Evolutionary conservation across 768 basidiomycete species (phyloP).

Genomic region (Suillus sp.): DNA sequence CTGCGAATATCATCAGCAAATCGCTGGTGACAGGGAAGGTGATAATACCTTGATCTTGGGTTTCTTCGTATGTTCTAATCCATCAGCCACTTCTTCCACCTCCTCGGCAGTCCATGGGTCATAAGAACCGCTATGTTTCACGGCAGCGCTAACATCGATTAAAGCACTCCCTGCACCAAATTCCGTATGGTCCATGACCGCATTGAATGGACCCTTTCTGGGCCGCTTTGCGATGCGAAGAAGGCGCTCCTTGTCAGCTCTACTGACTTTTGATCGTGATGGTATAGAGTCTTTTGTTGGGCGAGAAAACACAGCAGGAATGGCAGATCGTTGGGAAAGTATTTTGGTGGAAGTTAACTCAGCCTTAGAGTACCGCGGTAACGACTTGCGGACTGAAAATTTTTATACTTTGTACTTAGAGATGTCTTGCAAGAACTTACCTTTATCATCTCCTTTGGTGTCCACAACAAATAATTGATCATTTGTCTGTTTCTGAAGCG

Average conservation of each 20-base stretch:
- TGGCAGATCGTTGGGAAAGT: slow-evolving; percentile 81
- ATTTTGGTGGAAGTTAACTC: slow-evolving; percentile 75
- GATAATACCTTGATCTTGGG: slow-evolving; percentile 54
- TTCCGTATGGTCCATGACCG: slow-evolving; percentile 67
- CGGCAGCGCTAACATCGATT: slow-evolving; percentile 68
- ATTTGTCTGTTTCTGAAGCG: slow-evolving; percentile 67
- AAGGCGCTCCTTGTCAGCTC: slow-evolving; percentile 75
- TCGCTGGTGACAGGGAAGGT: background rate
- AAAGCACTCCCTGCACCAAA: slow-evolving; percentile 64
- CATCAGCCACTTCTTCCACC: slow-evolving; percentile 43
- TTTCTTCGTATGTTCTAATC: slow-evolving; percentile 39
- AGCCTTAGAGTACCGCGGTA: slow-evolving; percentile 55
- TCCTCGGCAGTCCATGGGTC: slow-evolving; percentile 58
- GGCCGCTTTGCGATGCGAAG: slow-evolving; percentile 75
- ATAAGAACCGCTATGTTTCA: slow-evolving; percentile 64
- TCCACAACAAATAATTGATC: slow-evolving; percentile 82
- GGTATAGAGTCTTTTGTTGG: slow-evolving; percentile 16
- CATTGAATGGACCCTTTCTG: slow-evolving; percentile 72
- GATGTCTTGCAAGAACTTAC: slow-evolving; percentile 41
- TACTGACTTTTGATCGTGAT: slow-evolving; percentile 44
- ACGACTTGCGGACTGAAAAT: slow-evolving; percentile 54
- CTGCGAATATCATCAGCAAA: slow-evolving; percentile 32
- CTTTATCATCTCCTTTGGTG: slow-evolving; percentile 71
- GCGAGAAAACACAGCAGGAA: slow-evolving; percentile 81
- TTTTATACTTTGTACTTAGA: background rate